Percentiles rank a stretch among this genome's conserved stretches.
Evolutionary conservation across 1,284 basidiomycete genomes (phyloP).

Genomic region (Peniophora sp.): DNA sequence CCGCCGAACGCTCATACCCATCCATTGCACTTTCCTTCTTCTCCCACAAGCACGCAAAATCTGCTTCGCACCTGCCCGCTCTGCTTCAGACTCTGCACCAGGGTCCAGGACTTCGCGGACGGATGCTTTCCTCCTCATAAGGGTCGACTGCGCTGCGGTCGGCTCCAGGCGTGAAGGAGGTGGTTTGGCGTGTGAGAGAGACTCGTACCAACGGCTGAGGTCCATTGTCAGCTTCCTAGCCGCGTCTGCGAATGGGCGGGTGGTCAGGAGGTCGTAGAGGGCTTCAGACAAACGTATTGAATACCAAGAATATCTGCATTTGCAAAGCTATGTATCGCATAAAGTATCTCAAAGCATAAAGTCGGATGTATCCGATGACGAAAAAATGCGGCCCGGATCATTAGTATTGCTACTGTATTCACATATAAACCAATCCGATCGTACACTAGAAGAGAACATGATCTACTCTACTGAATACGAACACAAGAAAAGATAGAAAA

Average conservation of each 20-base stretch:
- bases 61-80: slow-evolving; percentile 24
- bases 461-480: no score
- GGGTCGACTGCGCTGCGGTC: slow-evolving; percentile 15
- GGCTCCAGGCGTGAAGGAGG: slow-evolving; percentile 34
- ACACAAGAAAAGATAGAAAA: no score
- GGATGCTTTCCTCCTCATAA: slow-evolving; percentile 37
- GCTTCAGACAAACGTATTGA: slow-evolving; percentile 4
- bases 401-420: no score
- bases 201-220: slow-evolving; percentile 7
- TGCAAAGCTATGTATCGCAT: no score
- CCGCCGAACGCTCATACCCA: not conserved
- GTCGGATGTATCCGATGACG: no score
- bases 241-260: slow-evolving; percentile 1
- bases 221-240: slow-evolving; percentile 9
- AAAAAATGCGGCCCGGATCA: no score
- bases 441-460: no score
- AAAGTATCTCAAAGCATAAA: no score
- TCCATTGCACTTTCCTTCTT: not conserved
- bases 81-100: slow-evolving; percentile 19
- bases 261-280: slow-evolving; percentile 14
- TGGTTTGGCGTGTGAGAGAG: slow-evolving; percentile 40
- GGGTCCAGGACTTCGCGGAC: slow-evolving; percentile 18
- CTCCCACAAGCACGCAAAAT: slow-evolving; percentile 8
- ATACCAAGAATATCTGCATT: no score
- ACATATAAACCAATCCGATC: no score